Evolutionary conservation across 805 yeast species (phyloP).

Genomic region (Ogataea allantospora): DNA sequence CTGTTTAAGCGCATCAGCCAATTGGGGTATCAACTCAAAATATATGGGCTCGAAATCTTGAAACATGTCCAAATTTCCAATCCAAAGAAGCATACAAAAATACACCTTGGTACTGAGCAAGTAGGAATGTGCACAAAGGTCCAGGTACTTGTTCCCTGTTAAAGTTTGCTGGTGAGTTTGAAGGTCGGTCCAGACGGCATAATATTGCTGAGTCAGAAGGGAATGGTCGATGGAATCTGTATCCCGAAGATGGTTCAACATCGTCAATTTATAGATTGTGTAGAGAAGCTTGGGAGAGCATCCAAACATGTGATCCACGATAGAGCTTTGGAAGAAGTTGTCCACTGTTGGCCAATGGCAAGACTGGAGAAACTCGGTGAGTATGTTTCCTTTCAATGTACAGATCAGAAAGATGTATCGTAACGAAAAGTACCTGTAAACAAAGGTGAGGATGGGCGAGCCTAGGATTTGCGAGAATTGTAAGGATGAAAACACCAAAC

Average conservation of each 20-base stretch:
- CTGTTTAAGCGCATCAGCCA: slow-evolving; percentile 10
- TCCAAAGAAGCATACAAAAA: slow-evolving; percentile 18
- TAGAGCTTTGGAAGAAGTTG: slow-evolving; percentile 23
- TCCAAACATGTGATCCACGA: slow-evolving; percentile 35
- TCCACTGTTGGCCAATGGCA: slow-evolving; percentile 30
- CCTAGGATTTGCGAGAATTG: slow-evolving; percentile 20
- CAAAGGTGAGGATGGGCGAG: slow-evolving; percentile 28
- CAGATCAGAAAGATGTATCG: slow-evolving; percentile 30
- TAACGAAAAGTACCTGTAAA: slow-evolving; percentile 32
- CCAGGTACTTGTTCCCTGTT: slow-evolving; percentile 7
- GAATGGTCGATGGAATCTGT: slow-evolving; percentile 2
- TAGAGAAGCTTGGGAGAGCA: slow-evolving; percentile 33
- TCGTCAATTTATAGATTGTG: slow-evolving; percentile 25
- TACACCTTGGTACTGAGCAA: slow-evolving; percentile 20
- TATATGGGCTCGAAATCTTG: slow-evolving; percentile 10
- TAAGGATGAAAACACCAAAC: slow-evolving; percentile 28
- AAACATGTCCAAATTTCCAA: slow-evolving; percentile 10
- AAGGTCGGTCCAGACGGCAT: slow-evolving; percentile 15
- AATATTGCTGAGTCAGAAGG: slow-evolving; percentile 4
- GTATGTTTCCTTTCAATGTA: slow-evolving; percentile 23
- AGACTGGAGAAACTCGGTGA: slow-evolving; percentile 15
- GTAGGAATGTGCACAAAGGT: slow-evolving; percentile 25
- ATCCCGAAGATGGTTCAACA: slow-evolving; percentile 18
- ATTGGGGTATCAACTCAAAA: slow-evolving; percentile 9
- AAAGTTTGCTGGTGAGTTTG: slow-evolving; percentile 11